Conservation (phyloP, 176 grass and related monocot genomes). For the Stipa capillata region DNA sequence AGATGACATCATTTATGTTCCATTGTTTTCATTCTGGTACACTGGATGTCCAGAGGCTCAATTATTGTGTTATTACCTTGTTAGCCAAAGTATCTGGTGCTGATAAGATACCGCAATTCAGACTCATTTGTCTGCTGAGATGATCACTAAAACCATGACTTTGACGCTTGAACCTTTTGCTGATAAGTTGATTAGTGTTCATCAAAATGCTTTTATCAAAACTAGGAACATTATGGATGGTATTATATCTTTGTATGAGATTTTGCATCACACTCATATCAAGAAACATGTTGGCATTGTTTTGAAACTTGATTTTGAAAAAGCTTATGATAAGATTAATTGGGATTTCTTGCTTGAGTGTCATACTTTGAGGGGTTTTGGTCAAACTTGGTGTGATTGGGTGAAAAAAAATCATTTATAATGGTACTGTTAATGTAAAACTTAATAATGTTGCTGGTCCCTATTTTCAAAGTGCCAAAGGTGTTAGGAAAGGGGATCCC, state of each 20-base stretch:
- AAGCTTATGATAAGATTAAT: not conserved
- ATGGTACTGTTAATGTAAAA: too few relatives aligned
- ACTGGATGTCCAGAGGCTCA: too few relatives aligned
- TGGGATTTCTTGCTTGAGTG: not conserved
- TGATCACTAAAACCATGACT: not conserved
- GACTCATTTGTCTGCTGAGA: not conserved
- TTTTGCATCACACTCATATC: not conserved
- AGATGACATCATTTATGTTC: too few relatives aligned
- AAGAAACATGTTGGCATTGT: not conserved
- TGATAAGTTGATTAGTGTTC: rapidly evolving
- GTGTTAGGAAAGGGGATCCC: too few relatives aligned
- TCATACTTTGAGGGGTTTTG: not conserved
- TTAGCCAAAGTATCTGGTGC: too few relatives aligned
- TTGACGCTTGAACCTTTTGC: not conserved
- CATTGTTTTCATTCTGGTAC: too few relatives aligned
- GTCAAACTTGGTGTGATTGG: too few relatives aligned
- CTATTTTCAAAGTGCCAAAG: too few relatives aligned
- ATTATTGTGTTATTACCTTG: too few relatives aligned
- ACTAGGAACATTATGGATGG: not conserved
- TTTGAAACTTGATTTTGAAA: not conserved
- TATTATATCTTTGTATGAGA: not conserved
- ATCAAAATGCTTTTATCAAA: not conserved
- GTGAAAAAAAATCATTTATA: too few relatives aligned
- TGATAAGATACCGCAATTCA: not conserved
- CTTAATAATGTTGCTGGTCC: too few relatives aligned